Conservation (phyloP, 2,329 filamentous ascomycete species). For the Fusarium sp. region DNA sequence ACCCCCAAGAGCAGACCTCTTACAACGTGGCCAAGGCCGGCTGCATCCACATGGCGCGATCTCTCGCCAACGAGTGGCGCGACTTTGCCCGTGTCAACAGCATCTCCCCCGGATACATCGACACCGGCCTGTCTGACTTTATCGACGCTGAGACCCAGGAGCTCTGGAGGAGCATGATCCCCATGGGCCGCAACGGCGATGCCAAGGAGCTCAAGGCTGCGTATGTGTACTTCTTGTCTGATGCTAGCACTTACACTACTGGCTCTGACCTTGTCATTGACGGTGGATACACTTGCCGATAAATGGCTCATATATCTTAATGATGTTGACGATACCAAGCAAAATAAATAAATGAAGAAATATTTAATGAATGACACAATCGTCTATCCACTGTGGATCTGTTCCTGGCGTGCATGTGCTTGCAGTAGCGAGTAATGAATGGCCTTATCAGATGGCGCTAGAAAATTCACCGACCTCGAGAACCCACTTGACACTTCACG, state of each 20-base stretch:
- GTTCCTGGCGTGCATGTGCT: conserved; percentile 9
- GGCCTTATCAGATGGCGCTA: conserved; percentile 19
- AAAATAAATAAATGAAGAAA: conserved; percentile 12
- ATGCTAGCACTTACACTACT: conserved; percentile 79
- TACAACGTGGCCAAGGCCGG: conserved; percentile 73
- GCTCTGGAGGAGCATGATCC: conserved; percentile 78
- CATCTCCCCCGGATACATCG: conserved; percentile 73
- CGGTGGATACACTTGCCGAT: conserved; percentile 69
- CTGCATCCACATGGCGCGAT: conserved; percentile 56
- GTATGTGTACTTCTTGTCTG: conserved; percentile 79
- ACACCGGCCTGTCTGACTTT: conserved; percentile 72
- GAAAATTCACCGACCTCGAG: not conserved
- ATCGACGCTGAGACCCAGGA: conserved; percentile 72
- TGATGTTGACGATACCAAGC: conserved; percentile 24
- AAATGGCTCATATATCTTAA: conserved; percentile 29
- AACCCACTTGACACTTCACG: conserved; percentile 5
- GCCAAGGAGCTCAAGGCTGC: conserved; percentile 77
- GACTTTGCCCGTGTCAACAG: conserved; percentile 72
- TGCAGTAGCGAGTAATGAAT: conserved; percentile 4
- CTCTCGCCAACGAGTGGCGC: conserved; percentile 71
- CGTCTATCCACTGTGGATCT: conserved; percentile 10
- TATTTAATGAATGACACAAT: conserved; percentile 15
- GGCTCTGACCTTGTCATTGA: conserved; percentile 76
- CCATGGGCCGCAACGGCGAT: conserved; percentile 73
- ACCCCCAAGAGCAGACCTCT: conserved; percentile 72